phyloP scores from a whole-genome alignment of 2,329 filamentous ascomycete species.

The Rachicladosporium sp. region DNA sequence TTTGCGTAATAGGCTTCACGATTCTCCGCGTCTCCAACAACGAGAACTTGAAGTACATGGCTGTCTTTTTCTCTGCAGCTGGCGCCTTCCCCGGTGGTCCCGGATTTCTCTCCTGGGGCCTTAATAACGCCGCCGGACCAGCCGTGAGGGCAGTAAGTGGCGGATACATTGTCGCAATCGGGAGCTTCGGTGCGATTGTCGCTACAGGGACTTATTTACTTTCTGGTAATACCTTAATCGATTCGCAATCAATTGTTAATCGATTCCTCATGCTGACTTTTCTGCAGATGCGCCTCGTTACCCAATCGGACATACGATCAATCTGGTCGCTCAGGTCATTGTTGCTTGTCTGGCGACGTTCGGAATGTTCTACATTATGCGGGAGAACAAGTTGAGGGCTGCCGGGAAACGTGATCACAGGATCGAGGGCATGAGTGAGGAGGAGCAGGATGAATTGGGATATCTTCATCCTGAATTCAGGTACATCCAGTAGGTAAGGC shows the following conservation, averaged over 20 bases:
- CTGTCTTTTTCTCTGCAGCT: slow-evolving; percentile 23
- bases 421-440: slow-evolving; percentile 37
- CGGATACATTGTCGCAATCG: slow-evolving; percentile 43
- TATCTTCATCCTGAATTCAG: slow-evolving; percentile 44
- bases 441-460: slow-evolving; percentile 37
- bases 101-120: slow-evolving; percentile 45
- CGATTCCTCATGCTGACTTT: too few relatives aligned
- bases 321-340: slow-evolving; percentile 38
- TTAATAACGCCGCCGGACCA: slow-evolving; percentile 48
- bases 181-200: slow-evolving; percentile 45
- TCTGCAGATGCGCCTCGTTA: slow-evolving; percentile 35
- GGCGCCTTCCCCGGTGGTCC: slow-evolving; percentile 48
- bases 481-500: slow-evolving; percentile 42
- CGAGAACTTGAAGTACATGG: slow-evolving; percentile 21
- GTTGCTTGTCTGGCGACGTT: slow-evolving; percentile 34
- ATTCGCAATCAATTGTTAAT: too few relatives aligned
- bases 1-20: slow-evolving; percentile 23
- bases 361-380: slow-evolving; percentile 42
- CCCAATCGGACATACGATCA: slow-evolving; percentile 43
- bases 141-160: slow-evolving; percentile 44
- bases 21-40: slow-evolving; percentile 18
- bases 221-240: too few relatives aligned
- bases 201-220: slow-evolving; percentile 30
- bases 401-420: slow-evolving; percentile 38
- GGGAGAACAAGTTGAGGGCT: slow-evolving; percentile 40